Base-by-base conservation (phyloP, 371 early-diverging fungal genomes). In the Phascolomyces articulosus region DNA sequence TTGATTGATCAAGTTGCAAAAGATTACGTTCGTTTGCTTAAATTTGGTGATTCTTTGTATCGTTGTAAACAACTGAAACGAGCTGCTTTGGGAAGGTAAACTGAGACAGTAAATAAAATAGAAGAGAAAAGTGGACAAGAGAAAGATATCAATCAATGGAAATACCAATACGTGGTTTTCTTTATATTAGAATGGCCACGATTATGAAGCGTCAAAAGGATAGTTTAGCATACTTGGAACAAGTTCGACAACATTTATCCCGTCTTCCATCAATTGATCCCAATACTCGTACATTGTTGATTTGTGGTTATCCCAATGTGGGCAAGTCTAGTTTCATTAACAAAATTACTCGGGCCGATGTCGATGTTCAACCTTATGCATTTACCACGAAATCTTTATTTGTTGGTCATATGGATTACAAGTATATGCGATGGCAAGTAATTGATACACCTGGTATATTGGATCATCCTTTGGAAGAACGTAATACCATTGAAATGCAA, bases 401-500 rank as follows among this genome's bases (percentile, higher is more conserved):
- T 85, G 99, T 99, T 27, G 99, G 99, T 48, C 99, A 99, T 79
- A 99, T 99, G 98, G 99, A 99, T 80, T 99, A 99, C 91, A 96
- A 98, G 78, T 97, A 99, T 80, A 87, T 99, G 79, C 86, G 98
- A 77, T 99, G 99, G 99, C 99, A 99, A 84, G 92, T 98, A n/a
- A 98, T 99, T 66, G 99, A 99, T 80, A 99, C 99, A 16, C 99
- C 99, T 10, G 99, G 99, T 70, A 98, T 99, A 73, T 86, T 99
- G 63, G 99, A 99, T 85, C 99, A 99, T 77, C 97, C 99, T 29
- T 87, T 99, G 51, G 99, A 99, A 85, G 95, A 99, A 72, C 92
- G 98, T 73, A 99, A 99, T 85, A 99, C 99, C 24, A 99, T 99
- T 74, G 99, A 99, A 85, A 99, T 99, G 99, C 99, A 99, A 81